Percentiles rank a stretch among this genome's conserved stretches.
Evolutionary conservation across 139 green algal species (phyloP).

Genomic region (Chlorella sp.): DNA sequence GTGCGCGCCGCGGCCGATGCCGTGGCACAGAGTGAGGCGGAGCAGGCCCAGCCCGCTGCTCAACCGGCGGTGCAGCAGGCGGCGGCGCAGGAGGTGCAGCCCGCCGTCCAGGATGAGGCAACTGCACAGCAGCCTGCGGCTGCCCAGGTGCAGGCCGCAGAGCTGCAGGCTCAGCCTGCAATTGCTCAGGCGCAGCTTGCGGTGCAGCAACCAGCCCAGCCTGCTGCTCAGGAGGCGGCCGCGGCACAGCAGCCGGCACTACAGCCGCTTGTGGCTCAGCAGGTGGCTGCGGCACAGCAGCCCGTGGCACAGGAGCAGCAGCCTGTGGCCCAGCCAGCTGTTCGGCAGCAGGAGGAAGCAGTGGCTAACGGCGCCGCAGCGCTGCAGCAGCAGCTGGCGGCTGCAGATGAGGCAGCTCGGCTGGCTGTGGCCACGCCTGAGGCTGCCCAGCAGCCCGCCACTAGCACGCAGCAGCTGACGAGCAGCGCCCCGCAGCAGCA

Average conservation of each 20-base stretch:
- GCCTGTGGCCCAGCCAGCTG: not conserved
- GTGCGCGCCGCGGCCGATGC: too few relatives aligned
- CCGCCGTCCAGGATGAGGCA: not conserved
- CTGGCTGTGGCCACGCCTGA: too few relatives aligned
- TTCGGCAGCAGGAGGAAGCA: not conserved
- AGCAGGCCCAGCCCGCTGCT: not conserved
- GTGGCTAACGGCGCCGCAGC: not conserved
- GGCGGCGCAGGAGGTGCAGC: not conserved
- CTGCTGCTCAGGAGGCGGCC: not conserved
- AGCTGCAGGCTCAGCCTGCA: not conserved
- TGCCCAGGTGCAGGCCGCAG: not conserved
- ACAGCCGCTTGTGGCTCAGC: not conserved
- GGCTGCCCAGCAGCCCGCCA: too few relatives aligned
- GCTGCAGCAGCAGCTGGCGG: not conserved
- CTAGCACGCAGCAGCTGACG: not conserved
- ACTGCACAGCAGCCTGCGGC: not conserved
- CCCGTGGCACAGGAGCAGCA: too few relatives aligned
- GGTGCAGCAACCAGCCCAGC: not conserved
- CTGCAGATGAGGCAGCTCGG: too few relatives aligned
- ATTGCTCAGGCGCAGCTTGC: not conserved
- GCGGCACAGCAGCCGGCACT: not conserved
- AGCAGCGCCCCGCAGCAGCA: not conserved
- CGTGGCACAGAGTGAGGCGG: not conserved
- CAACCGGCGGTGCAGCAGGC: not conserved
- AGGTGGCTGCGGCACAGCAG: not conserved